phyloP scores from a whole-genome alignment of 306 rosid genomes.

The Mimosa pudica region DNA sequence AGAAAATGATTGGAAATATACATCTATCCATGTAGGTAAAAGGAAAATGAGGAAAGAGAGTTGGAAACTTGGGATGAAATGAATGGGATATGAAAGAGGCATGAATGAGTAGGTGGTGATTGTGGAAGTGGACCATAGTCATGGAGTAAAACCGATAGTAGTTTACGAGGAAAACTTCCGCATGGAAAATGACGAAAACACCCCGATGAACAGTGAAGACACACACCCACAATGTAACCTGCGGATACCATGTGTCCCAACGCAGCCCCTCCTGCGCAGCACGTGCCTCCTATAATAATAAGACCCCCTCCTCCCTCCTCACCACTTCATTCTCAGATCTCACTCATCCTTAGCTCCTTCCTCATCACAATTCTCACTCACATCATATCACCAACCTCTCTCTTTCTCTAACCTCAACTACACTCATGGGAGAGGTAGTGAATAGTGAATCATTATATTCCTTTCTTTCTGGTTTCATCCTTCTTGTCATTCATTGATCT shows the following conservation, averaged over 20 bases:
- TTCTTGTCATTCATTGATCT: conserved; percentile 6
- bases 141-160: neutral
- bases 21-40: too few relatives aligned
- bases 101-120: neutral
- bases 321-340: neutral
- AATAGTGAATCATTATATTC: neutral
- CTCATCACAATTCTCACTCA: too few relatives aligned
- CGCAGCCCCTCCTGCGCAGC: conserved; percentile 36
- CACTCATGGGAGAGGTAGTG: conserved; percentile 58
- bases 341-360: too few relatives aligned
- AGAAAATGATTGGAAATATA: too few relatives aligned
- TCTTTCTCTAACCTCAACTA: conserved; percentile 4
- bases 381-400: neutral
- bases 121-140: neutral
- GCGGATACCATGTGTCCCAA: conserved; percentile 35
- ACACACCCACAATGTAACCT: neutral
- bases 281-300: conserved; percentile 45
- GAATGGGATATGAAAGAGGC: neutral
- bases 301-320: neutral
- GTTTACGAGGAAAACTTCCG: too few relatives aligned
- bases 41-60: too few relatives aligned
- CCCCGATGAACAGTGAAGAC: neutral
- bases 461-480: neutral
- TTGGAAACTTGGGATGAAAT: neutral
- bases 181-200: conserved; percentile 35